These are phyloP conservation scores for Sequoia sempervirens DNA, from an alignment of 75 land plant species.

Conservation along the genomic window DNA sequence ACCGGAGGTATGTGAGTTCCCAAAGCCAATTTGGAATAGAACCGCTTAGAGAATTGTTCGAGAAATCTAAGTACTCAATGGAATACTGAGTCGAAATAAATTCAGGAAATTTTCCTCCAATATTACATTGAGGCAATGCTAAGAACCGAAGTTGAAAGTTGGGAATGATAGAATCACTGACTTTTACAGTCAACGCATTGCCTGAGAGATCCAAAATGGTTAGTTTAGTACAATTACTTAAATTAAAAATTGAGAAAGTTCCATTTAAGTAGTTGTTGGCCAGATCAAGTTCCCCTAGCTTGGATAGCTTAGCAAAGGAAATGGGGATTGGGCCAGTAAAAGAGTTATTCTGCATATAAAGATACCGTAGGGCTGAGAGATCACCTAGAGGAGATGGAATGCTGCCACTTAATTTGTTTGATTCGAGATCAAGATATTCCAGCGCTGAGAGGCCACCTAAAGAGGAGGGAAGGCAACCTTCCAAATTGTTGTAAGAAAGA, in stretches of 20 bases:
- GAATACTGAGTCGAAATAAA: background rate
- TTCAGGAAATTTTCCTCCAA: constrained; percentile 10
- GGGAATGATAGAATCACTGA: background rate
- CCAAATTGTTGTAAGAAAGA: too few species aligned
- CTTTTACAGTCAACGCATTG: background rate
- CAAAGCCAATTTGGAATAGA: too few species aligned
- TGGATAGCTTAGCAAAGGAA: too few species aligned
- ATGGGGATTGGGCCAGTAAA: background rate
- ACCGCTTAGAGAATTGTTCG: background rate
- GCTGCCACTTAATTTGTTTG: background rate
- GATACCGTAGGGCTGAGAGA: background rate
- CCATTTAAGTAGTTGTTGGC: background rate
- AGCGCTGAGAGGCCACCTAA: too few species aligned
- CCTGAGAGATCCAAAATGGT: background rate
- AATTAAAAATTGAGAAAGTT: background rate
- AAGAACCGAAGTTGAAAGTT: background rate
- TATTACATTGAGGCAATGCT: background rate
- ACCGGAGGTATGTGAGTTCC: too few species aligned
- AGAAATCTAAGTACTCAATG: constrained; percentile 9
- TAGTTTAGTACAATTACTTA: background rate
- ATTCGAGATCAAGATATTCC: background rate
- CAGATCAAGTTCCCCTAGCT: too few species aligned
- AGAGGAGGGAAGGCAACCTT: too few species aligned
- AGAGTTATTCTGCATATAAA: background rate
- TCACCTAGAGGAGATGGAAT: background rate